Evolutionary conservation across 257 asterid genomes (phyloP), one percentile per base, ranked within the genome.

Genomic region (Solanum dulcamara): DNA sequence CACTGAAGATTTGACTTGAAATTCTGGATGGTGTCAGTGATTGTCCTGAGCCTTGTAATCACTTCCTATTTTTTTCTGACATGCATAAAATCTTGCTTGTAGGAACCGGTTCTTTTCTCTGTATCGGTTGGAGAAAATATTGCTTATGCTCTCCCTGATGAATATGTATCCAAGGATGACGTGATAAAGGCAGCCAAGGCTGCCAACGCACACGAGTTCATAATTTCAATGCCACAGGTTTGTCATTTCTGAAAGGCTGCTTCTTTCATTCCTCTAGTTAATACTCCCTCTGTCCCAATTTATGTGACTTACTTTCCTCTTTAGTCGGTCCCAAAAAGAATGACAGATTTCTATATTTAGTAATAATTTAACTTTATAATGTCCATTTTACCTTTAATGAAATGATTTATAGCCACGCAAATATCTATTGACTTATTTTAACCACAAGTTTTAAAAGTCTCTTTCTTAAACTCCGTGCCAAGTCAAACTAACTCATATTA

Each of bases 21-120:
- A 81, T 38, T 68, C 83, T 79, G 40, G 64, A 79, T 79, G 83
- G 28, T 48, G 18, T 28, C 42, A 79, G 44, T 79, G 64, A 30
- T 51, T 59, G 26, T 82, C 30, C 42, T 30, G 64, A 53, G 64
- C 83, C 15, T 79, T 48, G 70, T 70, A 71, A 33, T 12, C 30
- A 37, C 33, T 75, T 70, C 48, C 62, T 84, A 74, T 80, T 86
- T 90, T 51, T 86, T 87, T 35, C 86, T 84, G 71, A 59, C 42
- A 59, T 17, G 57, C 26, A 18, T 68, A 30, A 67, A 68, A 75
- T 66, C 60, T 82, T 74, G 79, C 75, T 86, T 91, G 79, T 86
- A 96, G 99, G 99, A 96, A 85, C 99, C 98, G 86, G 98, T 96
- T 83, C 92, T 96, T 28, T 96, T 96, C 90, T 95, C 99, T 22